Conservation (phyloP, 352 stramenopile species). For the Stephanocyclus meneghinianus region DNA sequence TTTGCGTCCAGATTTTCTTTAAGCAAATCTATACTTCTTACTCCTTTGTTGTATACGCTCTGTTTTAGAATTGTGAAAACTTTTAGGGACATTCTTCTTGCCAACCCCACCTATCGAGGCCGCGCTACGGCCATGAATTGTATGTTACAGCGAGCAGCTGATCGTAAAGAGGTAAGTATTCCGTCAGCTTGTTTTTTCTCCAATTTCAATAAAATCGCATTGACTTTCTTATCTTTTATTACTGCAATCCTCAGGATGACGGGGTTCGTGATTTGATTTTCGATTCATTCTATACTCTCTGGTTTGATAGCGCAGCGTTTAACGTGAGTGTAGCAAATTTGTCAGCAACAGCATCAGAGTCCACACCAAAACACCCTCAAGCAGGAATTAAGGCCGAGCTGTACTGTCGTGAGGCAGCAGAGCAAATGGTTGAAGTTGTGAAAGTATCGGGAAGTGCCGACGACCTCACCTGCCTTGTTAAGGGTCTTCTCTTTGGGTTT, state of each 20-base stretch:
- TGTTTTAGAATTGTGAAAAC: slow-evolving; percentile 66
- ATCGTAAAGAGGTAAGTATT: slow-evolving; percentile 69
- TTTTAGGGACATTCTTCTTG: slow-evolving; percentile 73
- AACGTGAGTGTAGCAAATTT: slow-evolving; percentile 34
- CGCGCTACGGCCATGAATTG: slow-evolving; percentile 57
- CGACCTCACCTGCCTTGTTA: slow-evolving; percentile 65
- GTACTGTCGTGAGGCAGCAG: slow-evolving; percentile 53
- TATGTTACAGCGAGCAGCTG: slow-evolving; percentile 69
- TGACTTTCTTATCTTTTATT: background rate
- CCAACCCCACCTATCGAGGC: slow-evolving; percentile 69
- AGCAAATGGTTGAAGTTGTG: slow-evolving; percentile 83
- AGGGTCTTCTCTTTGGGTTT: slow-evolving; percentile 68
- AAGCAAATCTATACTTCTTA: background rate
- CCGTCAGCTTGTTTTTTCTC: background rate
- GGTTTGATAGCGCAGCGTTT: slow-evolving; percentile 69
- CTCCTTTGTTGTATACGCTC: background rate
- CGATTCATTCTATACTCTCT: slow-evolving; percentile 83
- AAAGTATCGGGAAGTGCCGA: slow-evolving; percentile 65
- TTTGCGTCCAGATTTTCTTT: slow-evolving; percentile 10
- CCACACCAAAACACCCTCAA: slow-evolving; percentile 20
- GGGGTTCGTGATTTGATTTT: slow-evolving; percentile 81
- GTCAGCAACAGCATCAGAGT: background rate
- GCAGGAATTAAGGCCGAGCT: slow-evolving; percentile 47
- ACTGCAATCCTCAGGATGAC: slow-evolving; percentile 56
- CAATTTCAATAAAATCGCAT: background rate